These are phyloP conservation scores for Colletotrichum sp. DNA, from an alignment of 2,329 filamentous ascomycete genomes.

Conservation along the genomic window DNA sequence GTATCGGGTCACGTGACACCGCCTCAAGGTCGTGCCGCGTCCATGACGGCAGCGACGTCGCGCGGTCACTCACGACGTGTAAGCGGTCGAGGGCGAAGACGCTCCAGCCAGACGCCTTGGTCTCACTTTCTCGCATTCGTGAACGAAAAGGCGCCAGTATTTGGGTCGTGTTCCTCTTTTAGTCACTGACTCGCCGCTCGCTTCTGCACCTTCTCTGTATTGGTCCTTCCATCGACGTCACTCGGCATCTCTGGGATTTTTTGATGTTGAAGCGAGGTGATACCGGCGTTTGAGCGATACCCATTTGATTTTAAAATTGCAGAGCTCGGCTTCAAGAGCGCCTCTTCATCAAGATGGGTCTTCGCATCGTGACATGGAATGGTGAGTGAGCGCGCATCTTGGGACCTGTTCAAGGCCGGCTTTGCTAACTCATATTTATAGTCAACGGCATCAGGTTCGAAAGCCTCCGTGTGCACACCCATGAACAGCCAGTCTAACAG, in stretches of 20 bases:
- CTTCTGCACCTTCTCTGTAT: background rate
- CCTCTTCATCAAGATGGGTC: conserved; percentile 57
- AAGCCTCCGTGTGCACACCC: background rate
- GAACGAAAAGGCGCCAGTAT: background rate
- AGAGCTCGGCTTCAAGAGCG: background rate
- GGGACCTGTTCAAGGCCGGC: too few species aligned
- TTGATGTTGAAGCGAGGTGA: background rate
- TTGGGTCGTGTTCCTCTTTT: background rate
- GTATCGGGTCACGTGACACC: background rate
- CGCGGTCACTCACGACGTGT: background rate
- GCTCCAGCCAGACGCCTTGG: background rate
- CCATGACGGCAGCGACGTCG: background rate
- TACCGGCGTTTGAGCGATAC: background rate
- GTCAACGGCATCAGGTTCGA: conserved; percentile 81
- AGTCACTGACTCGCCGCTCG: background rate
- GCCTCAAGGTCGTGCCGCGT: conserved; percentile 3
- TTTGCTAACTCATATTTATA: conserved; percentile 38
- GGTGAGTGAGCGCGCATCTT: conserved; percentile 54
- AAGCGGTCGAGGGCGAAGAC: background rate
- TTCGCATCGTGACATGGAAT: conserved; percentile 89
- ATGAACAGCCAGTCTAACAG: background rate
- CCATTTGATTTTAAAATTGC: background rate
- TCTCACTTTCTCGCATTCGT: background rate
- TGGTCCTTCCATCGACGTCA: background rate
- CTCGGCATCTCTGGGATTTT: background rate